phyloP scores from a whole-genome alignment of 2,329 filamentous ascomycete species.

The Cylindrodendrum hubeiense region DNA sequence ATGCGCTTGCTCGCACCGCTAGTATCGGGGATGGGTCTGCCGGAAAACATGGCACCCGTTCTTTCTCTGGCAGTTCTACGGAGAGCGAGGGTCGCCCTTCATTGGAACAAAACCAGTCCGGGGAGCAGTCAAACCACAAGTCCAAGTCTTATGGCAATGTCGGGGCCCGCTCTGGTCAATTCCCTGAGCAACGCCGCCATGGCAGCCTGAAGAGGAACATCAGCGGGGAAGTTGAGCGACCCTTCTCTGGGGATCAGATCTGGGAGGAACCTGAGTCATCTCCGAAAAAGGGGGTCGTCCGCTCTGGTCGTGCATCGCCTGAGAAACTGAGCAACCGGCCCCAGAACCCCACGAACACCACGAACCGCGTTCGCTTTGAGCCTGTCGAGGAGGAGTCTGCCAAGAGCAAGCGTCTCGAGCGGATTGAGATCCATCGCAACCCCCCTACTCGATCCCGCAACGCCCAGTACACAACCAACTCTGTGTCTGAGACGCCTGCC shows the following conservation, averaged over 20 bases:
- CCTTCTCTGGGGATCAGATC: constrained; percentile 83
- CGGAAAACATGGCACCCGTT: constrained; percentile 58
- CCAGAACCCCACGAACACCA: constrained; percentile 48
- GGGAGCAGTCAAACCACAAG: constrained; percentile 38
- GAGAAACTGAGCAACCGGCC: constrained; percentile 50
- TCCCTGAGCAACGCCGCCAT: constrained; percentile 63
- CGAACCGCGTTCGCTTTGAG: constrained; percentile 54
- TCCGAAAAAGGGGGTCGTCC: constrained; percentile 21
- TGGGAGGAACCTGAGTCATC: constrained; percentile 84
- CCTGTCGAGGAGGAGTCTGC: constrained; percentile 51
- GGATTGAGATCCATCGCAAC: constrained; percentile 85
- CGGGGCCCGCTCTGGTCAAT: constrained; percentile 50
- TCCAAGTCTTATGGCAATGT: constrained; percentile 58
- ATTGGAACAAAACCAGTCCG: constrained; percentile 36
- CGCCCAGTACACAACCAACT: constrained; percentile 81
- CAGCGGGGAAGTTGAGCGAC: constrained; percentile 74
- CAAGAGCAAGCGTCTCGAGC: constrained; percentile 54
- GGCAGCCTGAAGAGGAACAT: constrained; percentile 77
- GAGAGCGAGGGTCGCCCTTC: constrained; percentile 57
- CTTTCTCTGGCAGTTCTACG: constrained; percentile 65
- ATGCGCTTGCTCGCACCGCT: constrained; percentile 74
- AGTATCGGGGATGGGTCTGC: constrained; percentile 59
- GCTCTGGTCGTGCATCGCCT: constrained; percentile 48
- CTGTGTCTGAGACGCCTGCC: constrained; percentile 48
- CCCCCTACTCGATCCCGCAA: constrained; percentile 86